Percentiles rank a stretch among this genome's conserved stretches.
These are phyloP conservation scores for Prunus yedoensis DNA, from an alignment of 331 rosid species.

Conservation along the genomic window DNA sequence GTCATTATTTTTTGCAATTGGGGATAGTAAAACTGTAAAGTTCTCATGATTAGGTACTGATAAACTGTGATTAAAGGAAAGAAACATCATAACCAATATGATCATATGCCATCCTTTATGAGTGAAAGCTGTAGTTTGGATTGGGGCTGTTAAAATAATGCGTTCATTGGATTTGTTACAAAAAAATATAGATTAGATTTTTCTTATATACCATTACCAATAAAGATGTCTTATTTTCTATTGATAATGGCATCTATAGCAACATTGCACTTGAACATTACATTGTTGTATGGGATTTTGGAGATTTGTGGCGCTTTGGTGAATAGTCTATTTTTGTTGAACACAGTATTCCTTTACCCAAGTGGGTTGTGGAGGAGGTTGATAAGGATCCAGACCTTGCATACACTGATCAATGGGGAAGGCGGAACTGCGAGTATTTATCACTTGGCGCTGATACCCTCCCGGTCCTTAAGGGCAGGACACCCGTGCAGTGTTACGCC, in stretches of 20 bases:
- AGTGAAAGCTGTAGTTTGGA: no score
- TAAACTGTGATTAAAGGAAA: not conserved
- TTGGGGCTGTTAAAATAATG: not conserved
- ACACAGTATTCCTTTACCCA: slow-evolving; percentile 88
- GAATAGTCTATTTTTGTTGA: not conserved
- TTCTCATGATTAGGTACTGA: not conserved
- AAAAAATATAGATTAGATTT: no score
- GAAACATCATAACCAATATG: no score
- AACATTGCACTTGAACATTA: not conserved
- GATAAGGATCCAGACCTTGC: slow-evolving; percentile 80
- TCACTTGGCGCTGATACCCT: slow-evolving; percentile 86
- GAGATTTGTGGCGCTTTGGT: not conserved
- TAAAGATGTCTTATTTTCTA: not conserved
- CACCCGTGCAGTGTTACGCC: slow-evolving; percentile 87
- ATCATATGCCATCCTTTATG: no score
- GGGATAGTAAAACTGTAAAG: not conserved
- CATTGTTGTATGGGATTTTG: not conserved
- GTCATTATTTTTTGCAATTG: not conserved
- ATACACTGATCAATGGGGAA: slow-evolving; percentile 99
- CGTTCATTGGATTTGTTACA: not conserved
- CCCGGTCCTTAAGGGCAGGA: slow-evolving; percentile 89
- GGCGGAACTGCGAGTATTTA: slow-evolving; percentile 74
- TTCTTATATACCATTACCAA: not conserved
- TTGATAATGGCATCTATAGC: not conserved
- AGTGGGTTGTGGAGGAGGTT: slow-evolving; percentile 84